These are phyloP conservation scores for Umbelopsis vinacea DNA, from an alignment of 192 early-diverging fungal genomes.

Conservation along the genomic window DNA sequence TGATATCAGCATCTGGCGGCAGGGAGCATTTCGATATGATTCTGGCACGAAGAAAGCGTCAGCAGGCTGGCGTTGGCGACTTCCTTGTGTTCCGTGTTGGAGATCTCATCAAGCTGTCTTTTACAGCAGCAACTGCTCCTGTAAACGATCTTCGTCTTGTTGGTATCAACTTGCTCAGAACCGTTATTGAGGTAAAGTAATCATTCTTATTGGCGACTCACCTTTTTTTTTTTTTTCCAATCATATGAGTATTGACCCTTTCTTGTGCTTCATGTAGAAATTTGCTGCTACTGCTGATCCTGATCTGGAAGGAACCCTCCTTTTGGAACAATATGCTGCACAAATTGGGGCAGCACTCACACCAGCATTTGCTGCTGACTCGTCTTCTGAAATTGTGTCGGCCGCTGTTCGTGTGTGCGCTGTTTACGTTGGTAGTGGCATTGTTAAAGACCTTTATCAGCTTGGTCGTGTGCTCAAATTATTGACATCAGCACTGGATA, in stretches of 20 bases:
- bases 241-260: not conserved
- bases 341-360: slow-evolving; percentile 92
- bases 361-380: slow-evolving; percentile 79
- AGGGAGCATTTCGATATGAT: slow-evolving; percentile 73
- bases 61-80: slow-evolving; percentile 61
- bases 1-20: slow-evolving; percentile 58
- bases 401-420: slow-evolving; percentile 82
- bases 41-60: slow-evolving; percentile 56
- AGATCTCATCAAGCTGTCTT: slow-evolving; percentile 90
- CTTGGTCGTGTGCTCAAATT: slow-evolving; percentile 72
- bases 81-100: slow-evolving; percentile 77
- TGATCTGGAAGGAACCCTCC: slow-evolving; percentile 77
- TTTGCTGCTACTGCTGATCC: slow-evolving; percentile 86
- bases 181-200: slow-evolving; percentile 63
- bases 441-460: slow-evolving; percentile 78
- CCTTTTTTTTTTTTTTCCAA: too few relatives aligned
- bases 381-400: slow-evolving; percentile 73
- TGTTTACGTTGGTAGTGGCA: slow-evolving; percentile 86
- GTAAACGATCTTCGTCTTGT: slow-evolving; percentile 75
- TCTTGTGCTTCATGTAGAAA: slow-evolving; percentile 34
- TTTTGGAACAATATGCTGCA: slow-evolving; percentile 93
- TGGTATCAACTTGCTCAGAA: slow-evolving; percentile 80
- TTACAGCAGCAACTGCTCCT: slow-evolving; percentile 81
- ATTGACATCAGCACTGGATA: slow-evolving; percentile 71
- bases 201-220: not conserved